Conservation (phyloP, 2,329 filamentous ascomycete genomes). For the Colletotrichum chlorophyti region DNA sequence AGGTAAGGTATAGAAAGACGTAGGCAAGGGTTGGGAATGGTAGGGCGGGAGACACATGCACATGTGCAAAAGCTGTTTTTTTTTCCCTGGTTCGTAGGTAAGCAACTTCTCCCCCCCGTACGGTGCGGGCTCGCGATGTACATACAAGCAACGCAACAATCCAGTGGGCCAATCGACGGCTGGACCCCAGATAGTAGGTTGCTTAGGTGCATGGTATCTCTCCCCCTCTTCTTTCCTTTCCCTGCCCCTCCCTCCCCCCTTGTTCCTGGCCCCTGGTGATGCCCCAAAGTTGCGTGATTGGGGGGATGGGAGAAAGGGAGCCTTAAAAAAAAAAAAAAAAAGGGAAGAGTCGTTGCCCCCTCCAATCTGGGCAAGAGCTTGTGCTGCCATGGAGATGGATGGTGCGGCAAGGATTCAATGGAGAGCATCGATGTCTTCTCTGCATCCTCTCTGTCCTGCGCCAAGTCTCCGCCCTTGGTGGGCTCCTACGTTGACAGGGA, state of each 20-base stretch:
- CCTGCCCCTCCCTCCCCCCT: constrained; percentile 5
- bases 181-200: constrained; percentile 23
- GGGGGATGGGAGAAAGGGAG: no score
- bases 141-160: constrained; percentile 12
- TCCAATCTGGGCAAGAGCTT: constrained; percentile 19
- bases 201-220: constrained; percentile 21
- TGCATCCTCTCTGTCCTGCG: constrained; percentile 8
- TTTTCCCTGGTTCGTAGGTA: constrained; percentile 20
- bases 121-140: constrained; percentile 2
- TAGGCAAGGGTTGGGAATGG: constrained; percentile 6
- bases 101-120: constrained; percentile 16
- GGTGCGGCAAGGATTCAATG: constrained; percentile 17
- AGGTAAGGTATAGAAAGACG: no score
- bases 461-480: constrained; percentile 11
- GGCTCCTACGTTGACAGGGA: constrained; percentile 14
- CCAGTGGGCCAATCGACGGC: constrained; percentile 1
- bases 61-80: constrained; percentile 15
- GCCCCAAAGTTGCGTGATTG: constrained; percentile 13
- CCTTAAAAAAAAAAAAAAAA: background rate
- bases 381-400: constrained; percentile 2
- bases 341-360: constrained; percentile 9
- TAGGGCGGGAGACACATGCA: constrained; percentile 1
- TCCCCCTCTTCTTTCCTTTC: background rate
- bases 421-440: background rate
- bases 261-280: constrained; percentile 19